Conservation (phyloP, 768 basidiomycete species). For the Boletus vermiculosoides region DNA sequence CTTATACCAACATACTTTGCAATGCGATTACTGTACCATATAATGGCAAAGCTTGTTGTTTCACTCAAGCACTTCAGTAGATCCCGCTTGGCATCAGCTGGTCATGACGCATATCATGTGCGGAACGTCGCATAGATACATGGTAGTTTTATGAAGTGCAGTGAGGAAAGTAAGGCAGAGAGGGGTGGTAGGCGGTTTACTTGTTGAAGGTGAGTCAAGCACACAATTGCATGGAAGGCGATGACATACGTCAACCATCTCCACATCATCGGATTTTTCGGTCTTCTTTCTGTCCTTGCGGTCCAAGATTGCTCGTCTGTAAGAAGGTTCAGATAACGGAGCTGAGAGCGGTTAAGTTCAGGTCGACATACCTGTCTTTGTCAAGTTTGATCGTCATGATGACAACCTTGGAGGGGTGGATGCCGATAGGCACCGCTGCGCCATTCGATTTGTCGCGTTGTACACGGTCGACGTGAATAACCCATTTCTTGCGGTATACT, state of each 20-base stretch:
- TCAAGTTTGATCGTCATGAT: constrained; percentile 91
- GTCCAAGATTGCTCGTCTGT: constrained; percentile 80
- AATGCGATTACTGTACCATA: constrained; percentile 11
- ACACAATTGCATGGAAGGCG: constrained; percentile 8
- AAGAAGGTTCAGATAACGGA: constrained; percentile 4
- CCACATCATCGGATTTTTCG: constrained; percentile 58
- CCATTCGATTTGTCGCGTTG: constrained; percentile 98
- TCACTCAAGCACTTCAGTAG: constrained; percentile 4
- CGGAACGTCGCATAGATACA: constrained; percentile 61
- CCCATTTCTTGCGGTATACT: constrained; percentile 99
- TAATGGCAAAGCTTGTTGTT: constrained; percentile 7
- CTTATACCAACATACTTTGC: constrained; percentile 16
- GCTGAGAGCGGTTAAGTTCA: background rate
- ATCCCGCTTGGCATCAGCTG: constrained; percentile 8
- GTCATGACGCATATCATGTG: constrained; percentile 59
- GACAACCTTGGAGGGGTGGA: constrained; percentile 96
- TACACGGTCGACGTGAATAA: constrained; percentile 97
- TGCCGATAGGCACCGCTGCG: constrained; percentile 87
- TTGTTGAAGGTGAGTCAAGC: constrained; percentile 16
- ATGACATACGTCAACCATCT: constrained; percentile 74
- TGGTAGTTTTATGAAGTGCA: constrained; percentile 49
- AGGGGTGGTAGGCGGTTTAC: constrained; percentile 19
- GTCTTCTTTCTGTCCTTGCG: constrained; percentile 80
- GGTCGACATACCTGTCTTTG: constrained; percentile 68
- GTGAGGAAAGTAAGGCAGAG: constrained; percentile 11